Evolutionary conservation across 305 asterid species (phyloP), one percentile per base, ranked within the genome.

Genomic region (Solanum chacoense): DNA sequence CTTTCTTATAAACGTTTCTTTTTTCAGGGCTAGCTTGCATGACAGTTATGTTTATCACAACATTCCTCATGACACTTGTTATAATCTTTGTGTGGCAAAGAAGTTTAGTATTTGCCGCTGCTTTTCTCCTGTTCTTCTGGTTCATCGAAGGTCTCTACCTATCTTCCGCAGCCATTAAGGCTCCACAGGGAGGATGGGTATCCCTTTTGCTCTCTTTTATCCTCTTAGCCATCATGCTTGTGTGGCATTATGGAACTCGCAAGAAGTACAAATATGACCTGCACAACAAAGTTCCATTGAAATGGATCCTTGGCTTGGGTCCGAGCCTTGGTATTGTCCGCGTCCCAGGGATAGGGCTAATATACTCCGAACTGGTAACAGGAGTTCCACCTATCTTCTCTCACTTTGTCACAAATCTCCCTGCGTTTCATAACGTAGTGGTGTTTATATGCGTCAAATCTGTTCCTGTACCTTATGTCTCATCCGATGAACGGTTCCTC

Each of bases 121-220:
- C 85, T 11, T 97, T 97, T 91, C 98, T 97, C 91, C 73, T 94
- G 29, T 93, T 94, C 93, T 97, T 96, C 91, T 92, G 96, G 98
- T 36, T 91, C 74, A 85, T 96, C 11, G 99, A 97, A 93, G 96
- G 93, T 42, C 84, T 91, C 83, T 97, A 92, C 92, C 92, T 97
- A 45, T 80, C 93, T 6, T 94, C 98, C 0, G 98, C 99, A 14
- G 90, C 85, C 59, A 92, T 91, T 4, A 96, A 96, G 92, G 91
- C 95, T 88, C 98, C 98, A 69, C 99, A 96, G 93, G 99, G 99
- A 84, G 99, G 99, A 69, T 96, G 98, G 99, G 95, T 96, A 88
- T 95, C 98, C 45, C 92, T 96, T 55, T 92, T 94, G 24, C 96
- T 97, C 85, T 88, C 99, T 80, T 89, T 94, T 81, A 83, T 96